Evolutionary conservation across 805 yeast species (phyloP).

Genomic region (Kodamaea laetipori): DNA sequence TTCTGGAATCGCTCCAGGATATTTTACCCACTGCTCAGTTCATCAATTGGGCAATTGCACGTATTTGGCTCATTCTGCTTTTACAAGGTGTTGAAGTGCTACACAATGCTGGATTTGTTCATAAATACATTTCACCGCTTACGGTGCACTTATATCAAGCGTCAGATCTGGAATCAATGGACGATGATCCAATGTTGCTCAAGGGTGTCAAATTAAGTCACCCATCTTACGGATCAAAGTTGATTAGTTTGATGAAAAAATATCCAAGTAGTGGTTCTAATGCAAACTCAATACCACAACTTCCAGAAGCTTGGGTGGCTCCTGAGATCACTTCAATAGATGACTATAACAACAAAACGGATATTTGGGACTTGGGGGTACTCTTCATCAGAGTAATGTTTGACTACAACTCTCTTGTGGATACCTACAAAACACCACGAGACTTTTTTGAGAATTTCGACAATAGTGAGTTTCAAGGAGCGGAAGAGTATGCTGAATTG

Average conservation of each 20-base stretch:
- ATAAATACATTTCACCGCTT: conserved; percentile 64
- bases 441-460: conserved; percentile 31
- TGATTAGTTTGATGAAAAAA: conserved; percentile 30
- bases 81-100: conserved; percentile 82
- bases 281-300: conserved; percentile 9
- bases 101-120: conserved; percentile 83
- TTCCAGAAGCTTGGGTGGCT: conserved; percentile 64
- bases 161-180: conserved; percentile 3
- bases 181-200: conserved; percentile 7
- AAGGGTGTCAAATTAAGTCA: conserved; percentile 60
- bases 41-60: conserved; percentile 71
- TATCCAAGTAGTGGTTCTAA: conserved; percentile 20
- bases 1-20: conserved; percentile 61
- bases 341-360: conserved; percentile 74
- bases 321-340: conserved; percentile 61
- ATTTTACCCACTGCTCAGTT: conserved; percentile 66
- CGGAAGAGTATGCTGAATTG: conserved; percentile 65
- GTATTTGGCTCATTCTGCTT: conserved; percentile 86
- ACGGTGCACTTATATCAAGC: conserved; percentile 39
- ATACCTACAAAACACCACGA: conserved; percentile 55
- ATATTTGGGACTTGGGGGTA: conserved; percentile 92
- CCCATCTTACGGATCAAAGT: conserved; percentile 49
- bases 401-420: conserved; percentile 59
- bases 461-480: conserved; percentile 47
- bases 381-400: conserved; percentile 51